Base-by-base conservation (phyloP, 2,329 filamentous ascomycete species). In the Blumeriella jaapii region DNA sequence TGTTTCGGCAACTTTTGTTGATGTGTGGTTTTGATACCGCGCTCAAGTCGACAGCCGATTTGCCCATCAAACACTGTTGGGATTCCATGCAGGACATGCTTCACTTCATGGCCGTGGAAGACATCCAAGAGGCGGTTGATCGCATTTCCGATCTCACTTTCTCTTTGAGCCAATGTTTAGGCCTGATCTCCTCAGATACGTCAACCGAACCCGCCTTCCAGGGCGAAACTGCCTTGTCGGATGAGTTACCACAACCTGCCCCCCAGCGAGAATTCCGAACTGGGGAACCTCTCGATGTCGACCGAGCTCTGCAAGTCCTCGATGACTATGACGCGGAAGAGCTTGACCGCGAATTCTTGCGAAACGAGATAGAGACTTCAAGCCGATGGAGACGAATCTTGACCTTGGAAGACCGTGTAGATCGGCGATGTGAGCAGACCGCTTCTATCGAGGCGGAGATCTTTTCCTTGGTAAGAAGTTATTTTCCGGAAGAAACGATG, bases 1-100 rank as follows among this genome's bases (percentile, higher is more conserved):
- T 39, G 2, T 24, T 55, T 2, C 36, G 44, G 14, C 42, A 40
- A 25, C 48, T 55, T 12, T 23, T 55, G 6, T n/a, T 23, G 24
- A 42, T 52, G 10, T 52, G 49, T 34, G 45, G 47, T 8, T 42
- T 53, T 11, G 27, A 48, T 16, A 34, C 36, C 8, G 28, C 34
- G 12, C 23, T 38, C 20, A 29, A 39, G 20, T 29, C 42, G 10
- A 17, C 28, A 4, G 27, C n/a, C 17, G 6, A 4, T 11, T 14
- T 46, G 14, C 44, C 46, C 13, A 14, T 36, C 4, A 36, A 36
- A 22, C 14, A 43, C 7, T 38, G 41, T 28, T 37, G 37, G 17
- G 39, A 33, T 15, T 27, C 37, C 15, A 12, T 52, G 15, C 36
- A 38, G 6, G 41, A 34, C 14, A 16, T 52, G 27, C 31, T 51